Percentiles rank a stretch among this genome's conserved stretches.
phyloP scores from a whole-genome alignment of 2,329 filamentous ascomycete species.

The Fusarium brachygibbosum region DNA sequence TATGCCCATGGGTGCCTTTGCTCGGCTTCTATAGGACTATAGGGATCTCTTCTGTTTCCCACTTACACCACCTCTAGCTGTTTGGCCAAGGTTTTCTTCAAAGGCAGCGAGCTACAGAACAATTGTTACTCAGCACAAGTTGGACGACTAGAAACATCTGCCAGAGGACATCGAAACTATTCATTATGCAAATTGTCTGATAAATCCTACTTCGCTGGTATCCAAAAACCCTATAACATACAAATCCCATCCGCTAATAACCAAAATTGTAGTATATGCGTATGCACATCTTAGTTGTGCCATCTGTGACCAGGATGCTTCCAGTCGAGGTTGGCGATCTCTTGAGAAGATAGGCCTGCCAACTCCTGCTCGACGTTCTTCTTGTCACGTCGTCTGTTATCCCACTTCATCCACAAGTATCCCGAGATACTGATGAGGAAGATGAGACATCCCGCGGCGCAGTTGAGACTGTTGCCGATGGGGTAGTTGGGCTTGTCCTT shows the following conservation, averaged over 20 bases:
- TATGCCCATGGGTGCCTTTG: too few species aligned
- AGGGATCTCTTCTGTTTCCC: too few species aligned
- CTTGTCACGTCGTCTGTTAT: constrained; percentile 71
- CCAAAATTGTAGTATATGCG: constrained; percentile 3
- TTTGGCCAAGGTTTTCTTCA: too few species aligned
- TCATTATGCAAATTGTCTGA: constrained; percentile 15
- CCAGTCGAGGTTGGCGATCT: constrained; percentile 75
- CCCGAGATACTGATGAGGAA: constrained; percentile 64
- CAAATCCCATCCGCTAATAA: constrained; percentile 18
- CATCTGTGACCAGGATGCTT: constrained; percentile 76
- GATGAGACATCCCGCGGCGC: constrained; percentile 71
- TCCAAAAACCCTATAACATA: constrained; percentile 7
- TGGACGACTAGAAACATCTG: not conserved
- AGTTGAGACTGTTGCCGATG: constrained; percentile 75
- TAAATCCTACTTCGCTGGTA: constrained; percentile 13
- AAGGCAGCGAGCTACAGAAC: too few species aligned
- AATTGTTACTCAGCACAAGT: too few species aligned
- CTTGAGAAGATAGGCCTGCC: constrained; percentile 65
- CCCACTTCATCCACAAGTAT: constrained; percentile 71
- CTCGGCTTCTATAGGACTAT: too few species aligned
- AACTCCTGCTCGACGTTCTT: constrained; percentile 69
- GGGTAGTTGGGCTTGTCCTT: constrained; percentile 74
- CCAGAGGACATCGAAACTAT: not conserved
- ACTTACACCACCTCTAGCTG: too few species aligned
- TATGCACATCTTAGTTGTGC: constrained; percentile 48